Evolutionary conservation across 1,139 yeast genomes (phyloP).

Genomic region (Pichiaceae sp.): DNA sequence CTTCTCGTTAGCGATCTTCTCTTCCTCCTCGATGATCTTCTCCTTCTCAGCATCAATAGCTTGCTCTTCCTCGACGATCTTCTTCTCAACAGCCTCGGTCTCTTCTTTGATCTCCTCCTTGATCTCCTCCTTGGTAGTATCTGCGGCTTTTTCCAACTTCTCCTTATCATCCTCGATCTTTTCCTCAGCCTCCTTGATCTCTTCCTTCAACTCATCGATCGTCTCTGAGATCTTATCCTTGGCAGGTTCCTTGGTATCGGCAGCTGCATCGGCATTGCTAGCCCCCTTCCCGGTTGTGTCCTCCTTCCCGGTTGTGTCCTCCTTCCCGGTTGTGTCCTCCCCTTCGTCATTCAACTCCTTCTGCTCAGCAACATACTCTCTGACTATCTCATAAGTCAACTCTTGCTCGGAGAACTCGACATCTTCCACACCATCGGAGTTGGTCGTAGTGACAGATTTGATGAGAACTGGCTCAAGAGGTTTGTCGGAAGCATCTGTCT

Average conservation of each 20-base stretch:
- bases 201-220: neutral
- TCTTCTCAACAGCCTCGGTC: neutral
- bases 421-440: constrained; percentile 1
- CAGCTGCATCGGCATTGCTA: neutral
- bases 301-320: neutral
- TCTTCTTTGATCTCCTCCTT: neutral
- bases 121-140: neutral
- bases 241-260: neutral
- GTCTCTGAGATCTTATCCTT: neutral
- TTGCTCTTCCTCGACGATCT: neutral
- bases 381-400: neutral
- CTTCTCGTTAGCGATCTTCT: neutral
- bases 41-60: neutral
- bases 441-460: neutral
- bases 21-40: too few relatives aligned
- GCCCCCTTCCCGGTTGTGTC: neutral
- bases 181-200: neutral
- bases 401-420: constrained; percentile 1
- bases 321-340: neutral
- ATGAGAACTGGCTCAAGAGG: constrained; percentile 11
- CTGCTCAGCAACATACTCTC: neutral
- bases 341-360: neutral
- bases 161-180: constrained; percentile 1
- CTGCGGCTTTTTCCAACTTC: neutral
- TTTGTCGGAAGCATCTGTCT: constrained; percentile 5